Conservation (phyloP, 2,329 filamentous ascomycete species). For the Blastomyces gilchristii region DNA sequence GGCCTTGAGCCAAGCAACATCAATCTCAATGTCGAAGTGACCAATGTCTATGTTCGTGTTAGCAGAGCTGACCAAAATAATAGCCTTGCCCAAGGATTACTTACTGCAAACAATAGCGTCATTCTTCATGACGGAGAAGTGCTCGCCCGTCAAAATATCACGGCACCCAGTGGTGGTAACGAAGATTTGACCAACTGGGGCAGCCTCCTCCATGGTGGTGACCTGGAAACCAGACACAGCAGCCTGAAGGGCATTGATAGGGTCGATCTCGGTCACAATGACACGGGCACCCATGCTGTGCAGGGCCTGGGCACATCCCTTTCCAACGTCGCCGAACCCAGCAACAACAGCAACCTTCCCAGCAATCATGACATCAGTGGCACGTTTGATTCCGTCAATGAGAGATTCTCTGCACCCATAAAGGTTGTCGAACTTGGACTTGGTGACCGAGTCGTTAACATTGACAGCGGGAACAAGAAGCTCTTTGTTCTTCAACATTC, state of each 20-base stretch:
- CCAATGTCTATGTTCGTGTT: constrained; percentile 61
- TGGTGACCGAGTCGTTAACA: constrained; percentile 99
- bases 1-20: constrained; percentile 98
- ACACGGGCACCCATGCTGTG: constrained; percentile 96
- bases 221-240: constrained; percentile 97
- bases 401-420: constrained; percentile 99
- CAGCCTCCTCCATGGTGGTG: constrained; percentile 95
- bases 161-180: constrained; percentile 98
- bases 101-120: constrained; percentile 97
- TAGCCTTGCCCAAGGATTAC: constrained; percentile 25
- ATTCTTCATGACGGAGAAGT: constrained; percentile 94
- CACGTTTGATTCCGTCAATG: constrained; percentile 99
- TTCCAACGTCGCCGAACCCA: constrained; percentile 97
- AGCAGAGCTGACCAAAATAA: constrained; percentile 16
- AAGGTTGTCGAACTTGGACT: constrained; percentile 99
- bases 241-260: constrained; percentile 98
- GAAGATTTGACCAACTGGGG: constrained; percentile 84
- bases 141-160: constrained; percentile 83
- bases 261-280: constrained; percentile 92
- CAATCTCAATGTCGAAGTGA: constrained; percentile 99
- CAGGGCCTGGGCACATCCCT: constrained; percentile 94
- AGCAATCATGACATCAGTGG: constrained; percentile 99
- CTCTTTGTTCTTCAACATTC: constrained; percentile 83
- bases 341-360: constrained; percentile 97
- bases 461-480: constrained; percentile 95